Percentiles rank a stretch among this genome's conserved stretches.
phyloP scores from a whole-genome alignment of 1,284 basidiomycete species.

The Trichosporon sp. region DNA sequence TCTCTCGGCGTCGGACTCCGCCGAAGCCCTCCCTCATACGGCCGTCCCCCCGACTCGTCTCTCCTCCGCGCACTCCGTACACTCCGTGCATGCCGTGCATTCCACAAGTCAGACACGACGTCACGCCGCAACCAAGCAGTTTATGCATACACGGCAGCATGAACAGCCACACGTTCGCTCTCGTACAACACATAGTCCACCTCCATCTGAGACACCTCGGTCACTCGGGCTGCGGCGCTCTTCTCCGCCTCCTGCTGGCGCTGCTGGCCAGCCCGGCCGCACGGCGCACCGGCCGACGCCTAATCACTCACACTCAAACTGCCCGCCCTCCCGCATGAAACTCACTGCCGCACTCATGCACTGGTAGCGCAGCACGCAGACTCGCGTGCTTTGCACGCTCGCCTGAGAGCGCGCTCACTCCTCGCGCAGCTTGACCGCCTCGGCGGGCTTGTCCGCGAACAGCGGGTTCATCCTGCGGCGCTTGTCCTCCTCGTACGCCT shows the following conservation, averaged over 20 bases:
- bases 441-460: slow-evolving; percentile 8
- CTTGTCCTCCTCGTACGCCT: slow-evolving; percentile 44
- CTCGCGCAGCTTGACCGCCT: slow-evolving; percentile 33
- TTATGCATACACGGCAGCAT: too few species aligned
- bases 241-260: too few species aligned
- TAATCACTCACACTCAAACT: too few species aligned
- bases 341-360: too few species aligned
- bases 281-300: too few species aligned
- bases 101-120: background rate
- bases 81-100: background rate
- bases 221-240: too few species aligned
- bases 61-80: background rate
- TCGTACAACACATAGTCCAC: too few species aligned
- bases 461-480: slow-evolving; percentile 23
- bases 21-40: background rate
- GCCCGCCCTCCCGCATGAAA: too few species aligned
- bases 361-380: too few species aligned
- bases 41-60: background rate
- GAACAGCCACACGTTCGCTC: too few species aligned
- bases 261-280: too few species aligned
- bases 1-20: background rate
- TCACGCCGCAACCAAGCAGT: background rate
- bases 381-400: background rate
- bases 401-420: slow-evolving; percentile 3
- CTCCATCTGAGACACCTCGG: too few species aligned